Conservation (phyloP, 352 stramenopile genomes). For the Globisporangium carolinianum region DNA sequence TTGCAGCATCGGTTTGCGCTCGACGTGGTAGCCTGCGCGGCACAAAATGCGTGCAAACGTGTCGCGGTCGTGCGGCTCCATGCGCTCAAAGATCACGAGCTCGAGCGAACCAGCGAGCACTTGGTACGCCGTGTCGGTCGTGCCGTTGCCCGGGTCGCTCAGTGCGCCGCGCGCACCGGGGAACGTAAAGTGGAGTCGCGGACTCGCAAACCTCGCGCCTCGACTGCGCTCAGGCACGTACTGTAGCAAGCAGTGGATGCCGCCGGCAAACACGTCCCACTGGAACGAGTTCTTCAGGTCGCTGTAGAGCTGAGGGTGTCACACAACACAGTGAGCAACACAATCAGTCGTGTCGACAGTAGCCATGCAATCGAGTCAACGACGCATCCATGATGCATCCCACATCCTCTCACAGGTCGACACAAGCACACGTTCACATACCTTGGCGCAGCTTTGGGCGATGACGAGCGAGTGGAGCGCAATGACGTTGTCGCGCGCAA, state of each 20-base stretch:
- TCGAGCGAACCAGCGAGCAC: constrained; percentile 68
- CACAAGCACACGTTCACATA: too few relatives aligned
- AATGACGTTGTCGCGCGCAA: constrained; percentile 70
- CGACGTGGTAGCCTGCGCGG: constrained; percentile 48
- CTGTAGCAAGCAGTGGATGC: constrained; percentile 77
- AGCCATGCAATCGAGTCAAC: too few relatives aligned
- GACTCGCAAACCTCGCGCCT: constrained; percentile 57
- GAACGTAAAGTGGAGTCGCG: constrained; percentile 74
- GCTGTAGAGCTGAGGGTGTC: constrained; percentile 38
- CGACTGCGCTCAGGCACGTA: constrained; percentile 63
- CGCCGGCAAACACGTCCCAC: constrained; percentile 78
- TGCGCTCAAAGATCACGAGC: constrained; percentile 79
- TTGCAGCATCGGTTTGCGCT: constrained; percentile 65
- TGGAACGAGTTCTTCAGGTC: constrained; percentile 81
- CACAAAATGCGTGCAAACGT: constrained; percentile 59
- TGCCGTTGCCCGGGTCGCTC: constrained; percentile 65
- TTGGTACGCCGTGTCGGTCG: constrained; percentile 74
- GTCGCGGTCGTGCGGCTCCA: constrained; percentile 51
- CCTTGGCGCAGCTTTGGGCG: constrained; percentile 47
- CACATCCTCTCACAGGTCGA: too few relatives aligned
- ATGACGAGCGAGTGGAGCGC: constrained; percentile 63
- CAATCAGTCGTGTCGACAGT: too few relatives aligned
- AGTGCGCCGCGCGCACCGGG: constrained; percentile 54
- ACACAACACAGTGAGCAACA: too few relatives aligned
- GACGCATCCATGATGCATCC: too few relatives aligned